Conservation (phyloP, 1,139 yeast species). For the Hyphopichia buzzinii region DNA sequence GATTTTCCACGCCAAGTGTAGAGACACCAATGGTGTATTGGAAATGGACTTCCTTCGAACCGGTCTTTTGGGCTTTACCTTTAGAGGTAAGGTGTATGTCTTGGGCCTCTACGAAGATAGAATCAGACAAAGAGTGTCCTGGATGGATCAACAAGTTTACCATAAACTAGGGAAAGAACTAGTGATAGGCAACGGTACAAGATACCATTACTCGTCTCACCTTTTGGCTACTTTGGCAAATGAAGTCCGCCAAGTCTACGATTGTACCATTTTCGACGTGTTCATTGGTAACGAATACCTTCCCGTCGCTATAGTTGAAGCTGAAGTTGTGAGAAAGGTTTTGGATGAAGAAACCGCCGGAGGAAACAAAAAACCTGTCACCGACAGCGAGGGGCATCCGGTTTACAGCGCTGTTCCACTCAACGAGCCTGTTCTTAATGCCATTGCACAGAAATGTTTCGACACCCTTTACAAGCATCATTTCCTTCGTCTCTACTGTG, state of each 20-base stretch:
- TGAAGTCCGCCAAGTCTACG: constrained; percentile 79
- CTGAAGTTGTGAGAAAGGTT: constrained; percentile 59
- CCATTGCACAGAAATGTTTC: constrained; percentile 73
- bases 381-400: constrained; percentile 13
- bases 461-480: constrained; percentile 69
- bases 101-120: constrained; percentile 91
- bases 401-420: constrained; percentile 39
- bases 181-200: constrained; percentile 37
- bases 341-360: constrained; percentile 22
- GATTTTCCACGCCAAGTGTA: constrained; percentile 80
- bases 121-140: constrained; percentile 69
- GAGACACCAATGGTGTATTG: constrained; percentile 63
- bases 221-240: constrained; percentile 76
- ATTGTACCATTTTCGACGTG: constrained; percentile 89
- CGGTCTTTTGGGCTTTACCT: constrained; percentile 84
- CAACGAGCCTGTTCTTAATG: constrained; percentile 61
- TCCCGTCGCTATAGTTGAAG: constrained; percentile 85
- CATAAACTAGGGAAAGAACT: constrained; percentile 30
- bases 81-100: constrained; percentile 82
- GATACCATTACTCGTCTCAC: constrained; percentile 85
- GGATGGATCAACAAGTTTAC: constrained; percentile 53
- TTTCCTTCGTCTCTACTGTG: constrained; percentile 76
- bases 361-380: constrained; percentile 7
- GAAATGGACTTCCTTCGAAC: constrained; percentile 86
- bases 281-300: constrained; percentile 81